Evolutionary conservation across 225 moss, liverwort and hornwort species (phyloP), one percentile per base, ranked within the genome.

Genomic region (Polytrichum commune): DNA sequence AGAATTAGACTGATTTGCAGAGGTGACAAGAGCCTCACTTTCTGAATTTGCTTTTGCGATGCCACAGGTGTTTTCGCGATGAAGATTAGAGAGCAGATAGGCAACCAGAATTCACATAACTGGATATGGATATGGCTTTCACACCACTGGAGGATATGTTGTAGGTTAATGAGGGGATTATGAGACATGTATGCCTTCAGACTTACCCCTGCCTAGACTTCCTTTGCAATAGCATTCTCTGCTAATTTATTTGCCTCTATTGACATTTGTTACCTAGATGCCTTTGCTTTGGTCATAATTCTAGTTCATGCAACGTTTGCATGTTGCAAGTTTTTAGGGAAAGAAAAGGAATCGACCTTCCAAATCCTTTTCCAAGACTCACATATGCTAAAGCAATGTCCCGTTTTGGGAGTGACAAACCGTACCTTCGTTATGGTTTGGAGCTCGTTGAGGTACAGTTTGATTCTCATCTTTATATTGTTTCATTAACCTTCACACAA

Each of bases 21-120:
- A 38, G 13, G 8, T 38, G 38, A 38, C 13, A 38, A 13, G 38
- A 38, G 38, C 38, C 38, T 38, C 38, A 13, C 13, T 38, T 38
- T 38, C 38, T 13, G 10, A 38, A 38, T 38, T 13, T 38, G 38
- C 38, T 38, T 69, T 19, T 60, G 62, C 7, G n/a, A 64, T 9
- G 3, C 60, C 75, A 60, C 82, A 97, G 96, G 85, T 98, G 98
- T 69, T 98, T 98, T 83, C 90, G 98, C 29, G 98, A 98, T 75
- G 98, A 98, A 84, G 98, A 98, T 79, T 86, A 93, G 73, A 91
- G 98, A 78, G 95, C 95, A 67, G 98, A 95, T 68, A 90, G 98
- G 79, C 98, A 98, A 77, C 98, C 98, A 66, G 98, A 98, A 78
- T 98, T 98, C 63, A 98, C 98, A 35, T 95, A 98, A 65, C 75